Conservation (phyloP, 208 protist species). For the Paratrypanosoma confusum region DNA sequence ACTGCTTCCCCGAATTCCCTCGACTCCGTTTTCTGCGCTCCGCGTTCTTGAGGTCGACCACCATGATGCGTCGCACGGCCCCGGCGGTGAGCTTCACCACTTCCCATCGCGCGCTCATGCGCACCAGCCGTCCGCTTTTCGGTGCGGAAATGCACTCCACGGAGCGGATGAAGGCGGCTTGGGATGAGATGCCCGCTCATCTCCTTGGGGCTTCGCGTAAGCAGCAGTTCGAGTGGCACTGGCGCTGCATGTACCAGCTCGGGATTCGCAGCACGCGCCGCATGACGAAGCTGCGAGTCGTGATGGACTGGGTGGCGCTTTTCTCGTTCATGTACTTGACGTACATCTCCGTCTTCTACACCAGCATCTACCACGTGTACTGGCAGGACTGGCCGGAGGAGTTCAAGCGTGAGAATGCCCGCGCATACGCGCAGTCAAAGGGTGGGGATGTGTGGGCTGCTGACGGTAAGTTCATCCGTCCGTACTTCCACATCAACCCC, state of each 20-base stretch:
- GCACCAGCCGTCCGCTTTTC: conserved; percentile 48
- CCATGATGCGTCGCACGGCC: conserved; percentile 65
- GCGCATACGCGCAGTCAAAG: conserved; percentile 58
- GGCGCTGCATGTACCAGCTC: conserved; percentile 66
- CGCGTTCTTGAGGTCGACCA: too few species aligned
- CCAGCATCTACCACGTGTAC: conserved; percentile 62
- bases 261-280: conserved; percentile 56
- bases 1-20: too few species aligned
- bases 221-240: conserved; percentile 71
- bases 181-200: conserved; percentile 73
- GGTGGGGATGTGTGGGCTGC: conserved; percentile 72
- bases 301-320: conserved; percentile 52
- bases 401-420: conserved; percentile 69
- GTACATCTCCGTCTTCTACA: conserved; percentile 66
- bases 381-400: conserved; percentile 66
- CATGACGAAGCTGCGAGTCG: conserved; percentile 55
- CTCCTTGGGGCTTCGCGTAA: conserved; percentile 52
- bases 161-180: conserved; percentile 74
- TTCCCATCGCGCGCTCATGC: conserved; percentile 62
- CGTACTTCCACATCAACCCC: conserved; percentile 82
- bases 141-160: conserved; percentile 66
- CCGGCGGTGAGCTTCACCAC: conserved; percentile 73
- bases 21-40: too few species aligned
- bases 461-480: conserved; percentile 78
- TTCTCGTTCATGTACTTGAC: conserved; percentile 62